Evolutionary conservation across 2,329 filamentous ascomycete genomes (phyloP), one percentile per base, ranked within the genome.

Genomic region (Ilyonectria destructans): DNA sequence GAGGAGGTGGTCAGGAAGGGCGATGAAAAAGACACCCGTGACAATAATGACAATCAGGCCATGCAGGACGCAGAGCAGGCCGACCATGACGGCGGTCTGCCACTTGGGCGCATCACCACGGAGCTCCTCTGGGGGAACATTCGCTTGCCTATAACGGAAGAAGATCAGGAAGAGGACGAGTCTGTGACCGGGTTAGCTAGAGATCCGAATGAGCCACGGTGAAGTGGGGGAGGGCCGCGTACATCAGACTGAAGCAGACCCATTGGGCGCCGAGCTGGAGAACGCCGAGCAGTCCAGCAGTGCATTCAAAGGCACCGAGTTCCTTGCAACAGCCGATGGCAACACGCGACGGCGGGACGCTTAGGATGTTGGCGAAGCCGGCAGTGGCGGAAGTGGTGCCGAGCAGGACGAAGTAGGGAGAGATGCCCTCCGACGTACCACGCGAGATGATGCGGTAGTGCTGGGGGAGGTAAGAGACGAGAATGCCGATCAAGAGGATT

Each of bases 101-200:
- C 93, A 96, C 62, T 88, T 91, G 19, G 91, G 90, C 68, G 87
- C 85, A 62, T 88, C 83, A 26, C 84, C 82, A 21, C 81, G 81
- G 29, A 84, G 81, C 69, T 86, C 85, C 21, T 83, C 86, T n/a
- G 83, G 86, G 49, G 84, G 85, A 8, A 84, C 82, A 71, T 82
- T 85, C 66, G 81, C 86, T 67, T 82, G 85, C 74, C 86, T 86
- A 75, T 91, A 91, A 40, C 93, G 93, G 82, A 97, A 98, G 87
- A 97, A 99, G 75, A 97, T 89, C 65, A 98, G 89, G 83, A 97
- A 99, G n/a, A 99, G 88, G 21, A 97, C 85, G 59, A 98, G 90
- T 73, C 96, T 98, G 37, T 9, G 45, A 54, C 9, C 23, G 6
- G 23, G 64, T 67, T 66, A 66, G 57, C 57, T 43, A 8, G 13